Percentiles rank a stretch among this genome's conserved stretches.
Evolutionary conservation across 176 grass and related monocot genomes (phyloP).

Genomic region (Rhynchospora tenuis): DNA sequence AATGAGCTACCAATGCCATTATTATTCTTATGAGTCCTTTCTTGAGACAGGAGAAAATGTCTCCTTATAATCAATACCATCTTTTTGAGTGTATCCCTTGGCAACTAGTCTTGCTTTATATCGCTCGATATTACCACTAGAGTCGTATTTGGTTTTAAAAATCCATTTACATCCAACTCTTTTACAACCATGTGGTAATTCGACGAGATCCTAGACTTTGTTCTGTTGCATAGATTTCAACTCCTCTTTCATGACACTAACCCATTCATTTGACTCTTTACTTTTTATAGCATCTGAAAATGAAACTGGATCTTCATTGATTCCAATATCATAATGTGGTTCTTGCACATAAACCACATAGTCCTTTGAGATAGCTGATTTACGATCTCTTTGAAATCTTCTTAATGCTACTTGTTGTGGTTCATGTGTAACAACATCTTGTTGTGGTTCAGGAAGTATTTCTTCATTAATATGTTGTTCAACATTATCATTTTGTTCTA

Average conservation of each 20-base stretch:
- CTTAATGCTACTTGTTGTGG: not conserved
- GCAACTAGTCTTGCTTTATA: slow-evolving; percentile 4
- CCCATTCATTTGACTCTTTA: not conserved
- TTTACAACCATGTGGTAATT: not conserved
- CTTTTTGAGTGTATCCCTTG: slow-evolving; percentile 1
- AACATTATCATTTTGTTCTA: too few relatives aligned
- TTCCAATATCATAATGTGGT: not conserved
- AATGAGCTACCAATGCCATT: not conserved
- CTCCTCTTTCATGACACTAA: not conserved
- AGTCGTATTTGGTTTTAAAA: not conserved
- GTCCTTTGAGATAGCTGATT: not conserved
- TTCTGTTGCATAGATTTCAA: slow-evolving; percentile 19
- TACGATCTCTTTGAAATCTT: not conserved
- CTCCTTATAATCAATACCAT: slow-evolving; percentile 20
- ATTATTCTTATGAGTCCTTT: slow-evolving; percentile 12
- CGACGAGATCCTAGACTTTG: not conserved
- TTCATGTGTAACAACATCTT: too few relatives aligned
- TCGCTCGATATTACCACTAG: not conserved
- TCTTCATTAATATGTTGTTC: too few relatives aligned
- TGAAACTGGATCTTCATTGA: slow-evolving; percentile 11
- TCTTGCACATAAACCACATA: slow-evolving; percentile 27
- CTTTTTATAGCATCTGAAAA: slow-evolving; percentile 3
- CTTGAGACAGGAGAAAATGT: not conserved
- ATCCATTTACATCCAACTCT: not conserved
- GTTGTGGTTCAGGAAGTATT: too few relatives aligned